Evolutionary conservation across 2,329 filamentous ascomycete genomes (phyloP).

Genomic region (Bimuria novae-zelandiae): DNA sequence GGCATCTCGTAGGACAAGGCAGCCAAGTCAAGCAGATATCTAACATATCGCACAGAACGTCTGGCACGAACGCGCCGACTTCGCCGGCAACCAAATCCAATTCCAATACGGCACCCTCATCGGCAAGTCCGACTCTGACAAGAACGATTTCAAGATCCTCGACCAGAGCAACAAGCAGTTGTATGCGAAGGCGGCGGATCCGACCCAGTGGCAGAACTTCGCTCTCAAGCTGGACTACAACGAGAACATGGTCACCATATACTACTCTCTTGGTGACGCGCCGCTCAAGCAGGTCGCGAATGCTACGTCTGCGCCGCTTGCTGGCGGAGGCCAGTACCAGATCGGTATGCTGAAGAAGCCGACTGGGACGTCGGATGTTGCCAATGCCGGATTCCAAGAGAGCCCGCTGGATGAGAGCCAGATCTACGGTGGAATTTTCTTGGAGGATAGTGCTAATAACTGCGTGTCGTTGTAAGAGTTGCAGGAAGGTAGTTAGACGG

Average conservation of each 20-base stretch:
- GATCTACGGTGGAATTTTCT: constrained; percentile 47
- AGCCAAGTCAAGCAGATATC: not conserved
- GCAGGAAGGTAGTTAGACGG: not conserved
- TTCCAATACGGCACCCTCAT: constrained; percentile 62
- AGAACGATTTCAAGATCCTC: constrained; percentile 50
- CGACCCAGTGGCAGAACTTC: constrained; percentile 65
- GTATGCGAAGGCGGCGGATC: constrained; percentile 58
- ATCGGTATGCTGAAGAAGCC: constrained; percentile 67
- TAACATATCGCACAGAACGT: constrained; percentile 30
- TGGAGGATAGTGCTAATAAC: constrained; percentile 42
- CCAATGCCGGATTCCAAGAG: constrained; percentile 44
- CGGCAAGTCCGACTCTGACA: constrained; percentile 47
- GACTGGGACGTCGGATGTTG: constrained; percentile 48
- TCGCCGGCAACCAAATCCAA: constrained; percentile 48
- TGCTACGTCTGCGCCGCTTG: constrained; percentile 56
- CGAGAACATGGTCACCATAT: constrained; percentile 60
- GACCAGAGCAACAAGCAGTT: constrained; percentile 46
- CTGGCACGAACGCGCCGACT: constrained; percentile 48
- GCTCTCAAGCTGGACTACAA: constrained; percentile 62
- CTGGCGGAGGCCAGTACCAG: constrained; percentile 65
- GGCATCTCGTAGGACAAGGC: constrained; percentile 19
- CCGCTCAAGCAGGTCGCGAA: constrained; percentile 56
- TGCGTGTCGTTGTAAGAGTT: constrained; percentile 39
- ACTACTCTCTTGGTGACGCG: constrained; percentile 57
- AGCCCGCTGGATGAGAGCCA: constrained; percentile 44